Percentiles rank a stretch among this genome's conserved stretches.
phyloP scores from a whole-genome alignment of 768 basidiomycete genomes.

The Boletus coccyginus region DNA sequence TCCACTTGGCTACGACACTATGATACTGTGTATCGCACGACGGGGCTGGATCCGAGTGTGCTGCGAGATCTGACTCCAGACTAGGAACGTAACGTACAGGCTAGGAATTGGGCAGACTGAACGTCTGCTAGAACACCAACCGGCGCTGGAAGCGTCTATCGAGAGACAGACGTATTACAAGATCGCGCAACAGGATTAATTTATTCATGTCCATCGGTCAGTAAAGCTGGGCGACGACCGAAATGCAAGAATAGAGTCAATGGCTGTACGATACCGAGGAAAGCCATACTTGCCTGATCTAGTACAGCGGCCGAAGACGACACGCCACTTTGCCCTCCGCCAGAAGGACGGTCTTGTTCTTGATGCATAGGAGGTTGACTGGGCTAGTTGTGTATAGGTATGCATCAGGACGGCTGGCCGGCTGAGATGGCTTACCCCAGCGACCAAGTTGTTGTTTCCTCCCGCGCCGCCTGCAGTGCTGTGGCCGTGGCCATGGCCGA shows the following conservation, averaged over 20 bases:
- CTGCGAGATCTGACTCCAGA: background rate
- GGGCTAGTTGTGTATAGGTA: conserved; percentile 9
- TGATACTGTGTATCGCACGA: conserved; percentile 29
- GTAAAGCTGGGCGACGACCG: conserved; percentile 19
- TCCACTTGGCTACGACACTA: conserved; percentile 5
- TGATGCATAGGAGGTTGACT: conserved; percentile 24
- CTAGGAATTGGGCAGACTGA: background rate
- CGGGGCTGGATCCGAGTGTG: too few relatives aligned
- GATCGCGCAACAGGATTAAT: background rate
- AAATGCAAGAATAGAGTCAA: background rate
- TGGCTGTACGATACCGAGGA: background rate
- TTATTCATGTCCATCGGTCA: conserved; percentile 8
- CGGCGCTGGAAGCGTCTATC: background rate
- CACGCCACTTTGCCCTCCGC: conserved; percentile 14
- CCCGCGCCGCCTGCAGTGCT: background rate
- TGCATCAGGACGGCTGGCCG: background rate
- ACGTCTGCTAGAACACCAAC: background rate
- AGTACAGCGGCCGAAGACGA: conserved; percentile 23
- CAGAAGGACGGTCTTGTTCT: conserved; percentile 23
- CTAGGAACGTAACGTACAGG: background rate
- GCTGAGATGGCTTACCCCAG: conserved; percentile 22
- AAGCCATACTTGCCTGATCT: conserved; percentile 21
- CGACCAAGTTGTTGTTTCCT: conserved; percentile 17
- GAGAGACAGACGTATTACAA: conserved; percentile 4
- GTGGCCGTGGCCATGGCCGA: conserved; percentile 23